Conservation (phyloP, 495 filamentous ascomycete species). For the Aspergillus saccharolyticus region DNA sequence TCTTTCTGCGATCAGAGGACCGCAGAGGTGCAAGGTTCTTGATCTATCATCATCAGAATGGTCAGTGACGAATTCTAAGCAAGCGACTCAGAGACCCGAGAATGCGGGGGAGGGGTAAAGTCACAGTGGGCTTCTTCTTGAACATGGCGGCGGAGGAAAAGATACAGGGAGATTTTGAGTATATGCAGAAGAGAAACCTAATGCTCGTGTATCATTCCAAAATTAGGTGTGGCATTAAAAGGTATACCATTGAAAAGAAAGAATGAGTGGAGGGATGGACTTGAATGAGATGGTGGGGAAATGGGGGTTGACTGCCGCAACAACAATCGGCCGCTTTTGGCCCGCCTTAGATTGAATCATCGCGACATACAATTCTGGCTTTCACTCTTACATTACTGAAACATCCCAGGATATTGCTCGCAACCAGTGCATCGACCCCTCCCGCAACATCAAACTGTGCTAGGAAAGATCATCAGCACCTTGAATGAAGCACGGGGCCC, state of each 20-base stretch:
- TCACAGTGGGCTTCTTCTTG: conserved; percentile 73
- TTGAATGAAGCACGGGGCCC: too few species aligned
- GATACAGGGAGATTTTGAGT: background rate
- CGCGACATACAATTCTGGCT: too few species aligned
- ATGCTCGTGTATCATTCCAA: background rate
- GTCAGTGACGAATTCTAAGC: background rate
- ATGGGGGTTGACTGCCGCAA: conserved; percentile 18
- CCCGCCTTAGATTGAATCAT: background rate
- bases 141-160: conserved; percentile 49
- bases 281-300: too few species aligned
- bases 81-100: background rate
- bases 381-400: too few species aligned
- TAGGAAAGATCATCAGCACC: too few species aligned
- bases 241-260: background rate
- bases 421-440: too few species aligned
- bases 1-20: conserved; percentile 65
- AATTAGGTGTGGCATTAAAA: background rate
- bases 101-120: conserved; percentile 29
- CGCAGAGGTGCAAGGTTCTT: conserved; percentile 65
- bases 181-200: background rate
- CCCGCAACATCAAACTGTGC: too few species aligned
- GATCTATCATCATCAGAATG: conserved; percentile 42
- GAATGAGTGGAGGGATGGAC: conserved; percentile 7
- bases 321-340: conserved; percentile 21
- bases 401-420: too few species aligned